Evolutionary conservation across 1,284 basidiomycete genomes (phyloP).

Genomic region (Boletus semigastroideus): DNA sequence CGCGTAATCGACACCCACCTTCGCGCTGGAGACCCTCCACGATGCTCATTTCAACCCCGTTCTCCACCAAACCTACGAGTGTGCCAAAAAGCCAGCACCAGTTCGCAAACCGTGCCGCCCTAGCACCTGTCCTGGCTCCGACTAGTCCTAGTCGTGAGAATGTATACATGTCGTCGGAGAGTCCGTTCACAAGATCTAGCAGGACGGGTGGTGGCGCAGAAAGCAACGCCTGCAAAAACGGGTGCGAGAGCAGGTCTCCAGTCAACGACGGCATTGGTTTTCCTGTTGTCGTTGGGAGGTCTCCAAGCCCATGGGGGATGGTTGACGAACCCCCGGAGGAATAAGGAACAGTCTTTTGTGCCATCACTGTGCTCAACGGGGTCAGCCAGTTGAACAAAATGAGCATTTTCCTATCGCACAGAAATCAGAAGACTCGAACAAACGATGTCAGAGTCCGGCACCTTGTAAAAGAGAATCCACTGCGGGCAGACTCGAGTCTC

Average conservation of each 20-base stretch:
- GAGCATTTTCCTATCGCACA: conserved; percentile 61
- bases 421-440: conserved; percentile 7
- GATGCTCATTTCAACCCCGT: conserved; percentile 70
- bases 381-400: conserved; percentile 80
- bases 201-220: conserved; percentile 82
- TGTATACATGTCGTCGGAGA: conserved; percentile 75
- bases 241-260: conserved; percentile 35
- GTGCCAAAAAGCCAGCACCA: conserved; percentile 83
- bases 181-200: conserved; percentile 68
- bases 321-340: conserved; percentile 37
- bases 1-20: conserved; percentile 39
- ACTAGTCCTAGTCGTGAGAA: conserved; percentile 69
- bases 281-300: conserved; percentile 25
- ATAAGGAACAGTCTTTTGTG: conserved; percentile 60
- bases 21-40: conserved; percentile 60
- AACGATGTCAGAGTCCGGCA: conserved; percentile 24
- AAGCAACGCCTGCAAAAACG: conserved; percentile 68
- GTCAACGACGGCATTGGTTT: conserved; percentile 14
- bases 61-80: conserved; percentile 75
- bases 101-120: conserved; percentile 70
- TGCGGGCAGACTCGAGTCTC: conserved; percentile 58
- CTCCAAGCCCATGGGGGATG: conserved; percentile 15
- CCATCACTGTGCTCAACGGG: conserved; percentile 65
- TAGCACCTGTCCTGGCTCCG: conserved; percentile 58
- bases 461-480: conserved; percentile 72